A percentile compares a stretch with the other conserved stretches of the same genome.
Conservation (phyloP, 1,284 basidiomycete genomes). For the Tilletia caries region DNA sequence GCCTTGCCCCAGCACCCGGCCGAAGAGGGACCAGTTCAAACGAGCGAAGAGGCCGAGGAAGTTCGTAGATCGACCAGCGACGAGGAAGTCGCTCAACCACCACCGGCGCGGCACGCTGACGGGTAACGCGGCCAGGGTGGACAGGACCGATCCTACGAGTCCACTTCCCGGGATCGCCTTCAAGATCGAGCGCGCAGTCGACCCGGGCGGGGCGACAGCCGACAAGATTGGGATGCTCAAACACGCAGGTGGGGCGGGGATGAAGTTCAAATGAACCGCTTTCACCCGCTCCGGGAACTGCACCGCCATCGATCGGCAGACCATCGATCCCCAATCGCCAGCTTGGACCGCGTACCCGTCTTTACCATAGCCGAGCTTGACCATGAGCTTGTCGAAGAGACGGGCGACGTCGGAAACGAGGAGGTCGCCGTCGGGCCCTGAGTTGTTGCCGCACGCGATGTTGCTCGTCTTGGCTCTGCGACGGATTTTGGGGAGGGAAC, state of each 20-base stretch:
- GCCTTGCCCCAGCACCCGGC: constrained; percentile 19
- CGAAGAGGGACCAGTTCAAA: neutral
- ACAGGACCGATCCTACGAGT: neutral
- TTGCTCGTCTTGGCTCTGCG: neutral
- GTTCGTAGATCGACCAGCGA: constrained; percentile 15
- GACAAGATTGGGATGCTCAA: constrained; percentile 25
- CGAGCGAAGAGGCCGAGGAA: neutral
- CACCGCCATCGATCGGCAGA: constrained; percentile 27
- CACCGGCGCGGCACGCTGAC: constrained; percentile 6
- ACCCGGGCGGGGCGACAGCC: neutral
- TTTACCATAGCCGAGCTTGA: constrained; percentile 28
- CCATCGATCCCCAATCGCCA: constrained; percentile 37
- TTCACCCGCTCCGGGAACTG: constrained; percentile 26
- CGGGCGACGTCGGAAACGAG: constrained; percentile 35
- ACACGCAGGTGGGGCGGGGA: constrained; percentile 28
- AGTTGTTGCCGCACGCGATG: neutral
- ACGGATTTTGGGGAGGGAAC: constrained; percentile 16
- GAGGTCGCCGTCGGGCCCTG: constrained; percentile 29
- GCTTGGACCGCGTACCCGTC: constrained; percentile 36
- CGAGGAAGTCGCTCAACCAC: constrained; percentile 21
- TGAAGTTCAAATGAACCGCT: constrained; percentile 40
- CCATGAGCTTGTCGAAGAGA: constrained; percentile 41
- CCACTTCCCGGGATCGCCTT: constrained; percentile 2
- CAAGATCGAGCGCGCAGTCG: neutral
- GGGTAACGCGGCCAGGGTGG: constrained; percentile 17